Conservation (phyloP, 495 filamentous ascomycete genomes). For the Tetracladium setigerum region DNA sequence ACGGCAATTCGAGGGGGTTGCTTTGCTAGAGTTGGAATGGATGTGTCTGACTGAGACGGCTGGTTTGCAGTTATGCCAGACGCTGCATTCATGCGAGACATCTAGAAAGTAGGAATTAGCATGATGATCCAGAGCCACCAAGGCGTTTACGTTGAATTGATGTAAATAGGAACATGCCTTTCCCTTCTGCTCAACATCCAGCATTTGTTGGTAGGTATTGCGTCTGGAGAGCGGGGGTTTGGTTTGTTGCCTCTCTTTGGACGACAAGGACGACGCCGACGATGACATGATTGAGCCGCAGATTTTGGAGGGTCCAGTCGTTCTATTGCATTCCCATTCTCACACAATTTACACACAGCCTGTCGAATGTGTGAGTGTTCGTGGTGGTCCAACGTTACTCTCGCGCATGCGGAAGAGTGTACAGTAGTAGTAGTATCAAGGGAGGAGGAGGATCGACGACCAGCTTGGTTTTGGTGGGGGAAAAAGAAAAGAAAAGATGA, state of each 20-base stretch:
- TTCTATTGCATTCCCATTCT: no score
- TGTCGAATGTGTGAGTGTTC: no score
- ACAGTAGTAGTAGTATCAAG: no score
- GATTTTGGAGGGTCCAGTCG: no score
- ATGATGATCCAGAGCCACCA: constrained; percentile 8
- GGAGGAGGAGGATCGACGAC: no score
- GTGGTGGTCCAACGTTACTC: no score
- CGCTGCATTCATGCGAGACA: constrained; percentile 27
- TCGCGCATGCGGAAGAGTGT: no score
- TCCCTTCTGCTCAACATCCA: constrained; percentile 42
- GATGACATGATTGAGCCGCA: no score
- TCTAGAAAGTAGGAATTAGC: constrained; percentile 27
- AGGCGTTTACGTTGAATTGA: constrained; percentile 27
- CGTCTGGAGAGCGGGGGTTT: constrained; percentile 18
- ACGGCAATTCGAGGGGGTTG: neutral
- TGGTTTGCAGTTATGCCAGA: neutral
- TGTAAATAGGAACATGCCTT: constrained; percentile 35
- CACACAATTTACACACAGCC: no score
- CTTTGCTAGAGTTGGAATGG: neutral
- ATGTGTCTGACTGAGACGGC: constrained; percentile 11
- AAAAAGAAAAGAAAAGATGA: no score
- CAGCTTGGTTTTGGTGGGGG: no score
- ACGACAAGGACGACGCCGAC: no score
- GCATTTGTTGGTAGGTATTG: constrained; percentile 39
- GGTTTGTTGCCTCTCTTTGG: neutral